Evolutionary conservation across 805 yeast species (phyloP), one percentile per base, ranked within the genome.

Genomic region (Monosporozyma aquatica): DNA sequence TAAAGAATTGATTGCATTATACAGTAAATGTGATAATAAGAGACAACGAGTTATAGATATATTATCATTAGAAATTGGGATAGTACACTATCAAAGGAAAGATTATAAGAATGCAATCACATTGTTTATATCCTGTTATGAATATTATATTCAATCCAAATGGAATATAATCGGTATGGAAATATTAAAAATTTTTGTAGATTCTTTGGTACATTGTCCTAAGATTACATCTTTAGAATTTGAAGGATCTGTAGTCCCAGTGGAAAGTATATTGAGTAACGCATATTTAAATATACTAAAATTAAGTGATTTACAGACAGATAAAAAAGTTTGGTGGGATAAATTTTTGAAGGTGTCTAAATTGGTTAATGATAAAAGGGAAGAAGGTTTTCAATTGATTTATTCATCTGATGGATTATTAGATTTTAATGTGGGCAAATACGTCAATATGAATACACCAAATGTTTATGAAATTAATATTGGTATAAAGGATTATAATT

Each of bases 11-110:
- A 37, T 62, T 9, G 40, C 53, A 1, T 35, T 49, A 10, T 52
- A 44, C 28, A 46, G 43, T 37, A 32, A 45, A 11, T 51, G 56
- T 43, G 49, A 43, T 5, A 50, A 51, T 2, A 52, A 48, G 27
- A 69, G 86, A 43, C 72, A 77, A 13, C 71, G 90, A 47, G 71
- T 86, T 0, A 79, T 83, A 6, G 89, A 84, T 52, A 68, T 80
- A 4, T 66, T 92, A 13, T 78, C 89, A 1, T 75, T 85, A 6
- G 96, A 90, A 48, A 70, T 87, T 41, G 95, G 95, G 0, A 56
- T 82, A 9, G 61, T 87, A 14, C 78, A 81, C 45, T 80, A 75
- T 55, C 76, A 75, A 49, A 64, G 68, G 24, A 63, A 71, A 3
- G 70, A 82, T 26, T 81, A 75, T 50, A 69, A 70, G 28, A 71